Evolutionary conservation across 805 yeast genomes (phyloP).

Genomic region (Candida montana): DNA sequence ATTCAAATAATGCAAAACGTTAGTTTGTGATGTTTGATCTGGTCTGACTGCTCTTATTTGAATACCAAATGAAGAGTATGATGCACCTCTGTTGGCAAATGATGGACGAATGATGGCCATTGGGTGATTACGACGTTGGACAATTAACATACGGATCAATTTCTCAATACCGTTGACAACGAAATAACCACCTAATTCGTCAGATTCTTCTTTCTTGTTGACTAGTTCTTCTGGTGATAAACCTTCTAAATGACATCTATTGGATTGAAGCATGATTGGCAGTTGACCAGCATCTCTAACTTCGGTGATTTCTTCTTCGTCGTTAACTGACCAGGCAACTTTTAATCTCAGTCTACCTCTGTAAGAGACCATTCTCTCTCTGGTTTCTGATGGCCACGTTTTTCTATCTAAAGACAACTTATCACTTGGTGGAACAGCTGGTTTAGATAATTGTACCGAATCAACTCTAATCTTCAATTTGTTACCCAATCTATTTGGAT

Average conservation of each 20-base stretch:
- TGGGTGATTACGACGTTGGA: constrained; percentile 95
- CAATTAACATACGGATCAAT: constrained; percentile 93
- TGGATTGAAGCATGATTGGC: constrained; percentile 87
- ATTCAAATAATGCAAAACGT: constrained; percentile 89
- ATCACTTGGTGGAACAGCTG: constrained; percentile 66
- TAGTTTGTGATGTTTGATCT: constrained; percentile 96
- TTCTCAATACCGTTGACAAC: constrained; percentile 94
- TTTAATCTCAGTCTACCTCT: constrained; percentile 73
- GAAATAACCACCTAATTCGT: constrained; percentile 95
- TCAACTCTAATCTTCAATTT: constrained; percentile 82
- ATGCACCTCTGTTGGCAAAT: constrained; percentile 88
- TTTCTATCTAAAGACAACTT: constrained; percentile 72
- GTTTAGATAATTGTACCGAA: constrained; percentile 80
- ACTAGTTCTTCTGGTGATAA: constrained; percentile 81
- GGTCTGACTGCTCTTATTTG: constrained; percentile 93
- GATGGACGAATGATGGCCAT: constrained; percentile 97
- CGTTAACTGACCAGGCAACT: constrained; percentile 82
- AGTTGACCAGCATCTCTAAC: constrained; percentile 86
- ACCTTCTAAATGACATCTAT: constrained; percentile 85
- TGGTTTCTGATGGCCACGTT: constrained; percentile 78
- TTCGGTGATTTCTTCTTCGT: constrained; percentile 75
- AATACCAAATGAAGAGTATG: constrained; percentile 85
- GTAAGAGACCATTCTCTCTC: constrained; percentile 86
- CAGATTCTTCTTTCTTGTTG: constrained; percentile 77
- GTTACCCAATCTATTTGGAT: constrained; percentile 70